These are phyloP conservation scores for Rubus idaeus DNA, from an alignment of 306 rosid genomes.

Conservation along the genomic window DNA sequence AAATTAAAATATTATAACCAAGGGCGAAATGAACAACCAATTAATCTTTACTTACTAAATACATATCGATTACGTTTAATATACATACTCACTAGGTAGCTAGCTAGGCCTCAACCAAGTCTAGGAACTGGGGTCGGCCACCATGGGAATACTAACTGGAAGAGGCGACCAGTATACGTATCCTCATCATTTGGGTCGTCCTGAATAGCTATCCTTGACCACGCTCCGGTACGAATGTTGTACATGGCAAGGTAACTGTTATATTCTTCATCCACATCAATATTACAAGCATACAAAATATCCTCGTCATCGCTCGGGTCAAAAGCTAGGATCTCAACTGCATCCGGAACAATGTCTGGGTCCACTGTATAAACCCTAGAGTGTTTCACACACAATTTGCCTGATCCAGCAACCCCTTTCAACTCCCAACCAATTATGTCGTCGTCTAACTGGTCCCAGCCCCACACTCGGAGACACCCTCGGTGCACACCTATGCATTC, in stretches of 20 bases:
- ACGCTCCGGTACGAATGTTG: neutral
- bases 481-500: neutral
- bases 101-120: neutral
- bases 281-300: neutral
- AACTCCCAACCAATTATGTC: neutral
- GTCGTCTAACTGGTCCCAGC: no score
- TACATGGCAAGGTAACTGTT: neutral
- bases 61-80: no score
- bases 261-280: no score
- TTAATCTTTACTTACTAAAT: no score
- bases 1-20: no score
- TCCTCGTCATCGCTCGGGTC: neutral
- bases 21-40: no score
- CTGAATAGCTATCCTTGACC: neutral
- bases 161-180: neutral
- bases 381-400: neutral
- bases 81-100: no score
- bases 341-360: neutral
- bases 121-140: neutral
- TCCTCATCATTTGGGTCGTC: neutral
- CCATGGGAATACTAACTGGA: neutral
- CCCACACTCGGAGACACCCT: neutral
- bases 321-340: neutral
- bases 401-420: neutral
- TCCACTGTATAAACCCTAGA: neutral